These are phyloP conservation scores for Candolleomyces aberdarensis DNA, from an alignment of 768 basidiomycete genomes.

Conservation along the genomic window DNA sequence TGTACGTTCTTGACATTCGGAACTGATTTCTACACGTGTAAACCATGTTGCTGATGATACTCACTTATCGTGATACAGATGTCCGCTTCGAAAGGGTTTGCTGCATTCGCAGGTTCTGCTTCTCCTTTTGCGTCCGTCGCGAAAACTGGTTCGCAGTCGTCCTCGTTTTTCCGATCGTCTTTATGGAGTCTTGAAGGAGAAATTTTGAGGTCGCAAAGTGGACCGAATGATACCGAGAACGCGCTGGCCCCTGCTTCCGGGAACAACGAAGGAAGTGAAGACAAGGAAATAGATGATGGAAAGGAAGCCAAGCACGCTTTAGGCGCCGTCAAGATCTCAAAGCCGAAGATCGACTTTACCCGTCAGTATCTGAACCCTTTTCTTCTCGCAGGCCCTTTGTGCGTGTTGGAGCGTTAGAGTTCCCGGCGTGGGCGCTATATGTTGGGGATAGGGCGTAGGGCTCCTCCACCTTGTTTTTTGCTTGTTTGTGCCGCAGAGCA, in stretches of 20 bases:
- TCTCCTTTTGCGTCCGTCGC: slow-evolving; percentile 27
- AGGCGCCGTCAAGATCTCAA: not conserved
- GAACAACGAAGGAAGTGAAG: not conserved
- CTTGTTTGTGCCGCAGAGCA: not conserved
- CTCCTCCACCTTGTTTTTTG: not conserved
- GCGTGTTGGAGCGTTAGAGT: not conserved
- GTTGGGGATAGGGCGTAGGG: not conserved
- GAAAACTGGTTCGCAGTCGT: slow-evolving; percentile 3
- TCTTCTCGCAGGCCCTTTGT: not conserved
- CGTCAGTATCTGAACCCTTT: not conserved
- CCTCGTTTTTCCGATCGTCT: not conserved
- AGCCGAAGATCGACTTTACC: not conserved
- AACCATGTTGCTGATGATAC: not conserved
- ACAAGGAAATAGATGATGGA: not conserved
- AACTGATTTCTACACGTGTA: not conserved
- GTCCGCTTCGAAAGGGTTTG: slow-evolving; percentile 22
- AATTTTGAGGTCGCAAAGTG: not conserved
- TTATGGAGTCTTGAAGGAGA: not conserved
- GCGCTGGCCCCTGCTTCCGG: not conserved
- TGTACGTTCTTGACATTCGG: not conserved
- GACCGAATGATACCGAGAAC: not conserved
- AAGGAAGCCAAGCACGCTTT: not conserved
- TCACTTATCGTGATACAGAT: not conserved
- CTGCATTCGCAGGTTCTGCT: slow-evolving; percentile 30
- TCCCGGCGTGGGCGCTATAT: not conserved